A percentile compares a stretch with the other conserved stretches of the same genome.
Conservation (phyloP, 1,284 basidiomycete genomes). For the Neolentinus lepideus region DNA sequence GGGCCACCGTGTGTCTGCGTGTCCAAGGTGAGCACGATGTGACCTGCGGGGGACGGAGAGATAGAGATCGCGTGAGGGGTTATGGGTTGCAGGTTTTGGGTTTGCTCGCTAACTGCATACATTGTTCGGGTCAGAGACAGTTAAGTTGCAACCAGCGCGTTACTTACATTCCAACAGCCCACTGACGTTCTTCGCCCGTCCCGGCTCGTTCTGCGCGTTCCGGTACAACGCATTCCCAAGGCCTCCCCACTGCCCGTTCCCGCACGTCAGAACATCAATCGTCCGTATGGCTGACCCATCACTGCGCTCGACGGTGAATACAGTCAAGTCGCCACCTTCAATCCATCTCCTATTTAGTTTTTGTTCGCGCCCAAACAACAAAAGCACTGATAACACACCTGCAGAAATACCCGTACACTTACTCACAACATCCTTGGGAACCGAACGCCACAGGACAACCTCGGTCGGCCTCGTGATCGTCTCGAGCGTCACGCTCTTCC, state of each 20-base stretch:
- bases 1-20: constrained; percentile 50
- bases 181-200: constrained; percentile 76
- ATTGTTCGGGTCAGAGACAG: constrained; percentile 3
- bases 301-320: constrained; percentile 70
- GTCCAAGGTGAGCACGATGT: constrained; percentile 73
- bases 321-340: constrained; percentile 69
- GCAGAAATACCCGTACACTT: constrained; percentile 64
- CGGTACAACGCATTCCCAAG: constrained; percentile 80
- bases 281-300: constrained; percentile 31
- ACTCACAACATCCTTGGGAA: constrained; percentile 45
- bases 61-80: constrained; percentile 63
- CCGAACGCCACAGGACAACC: constrained; percentile 62
- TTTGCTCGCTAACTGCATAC: constrained; percentile 59
- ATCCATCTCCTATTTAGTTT: not conserved
- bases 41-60: constrained; percentile 73
- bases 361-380: not conserved
- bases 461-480: constrained; percentile 84
- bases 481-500: constrained; percentile 59
- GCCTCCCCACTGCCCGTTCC: constrained; percentile 82
- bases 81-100: constrained; percentile 58
- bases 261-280: constrained; percentile 75
- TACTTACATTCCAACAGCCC: constrained; percentile 78
- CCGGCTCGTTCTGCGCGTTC: constrained; percentile 67
- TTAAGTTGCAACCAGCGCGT: not conserved
- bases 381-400: constrained; percentile 30